Conservation (phyloP, 2,329 filamentous ascomycete species). For the Hypoxylon sp. region DNA sequence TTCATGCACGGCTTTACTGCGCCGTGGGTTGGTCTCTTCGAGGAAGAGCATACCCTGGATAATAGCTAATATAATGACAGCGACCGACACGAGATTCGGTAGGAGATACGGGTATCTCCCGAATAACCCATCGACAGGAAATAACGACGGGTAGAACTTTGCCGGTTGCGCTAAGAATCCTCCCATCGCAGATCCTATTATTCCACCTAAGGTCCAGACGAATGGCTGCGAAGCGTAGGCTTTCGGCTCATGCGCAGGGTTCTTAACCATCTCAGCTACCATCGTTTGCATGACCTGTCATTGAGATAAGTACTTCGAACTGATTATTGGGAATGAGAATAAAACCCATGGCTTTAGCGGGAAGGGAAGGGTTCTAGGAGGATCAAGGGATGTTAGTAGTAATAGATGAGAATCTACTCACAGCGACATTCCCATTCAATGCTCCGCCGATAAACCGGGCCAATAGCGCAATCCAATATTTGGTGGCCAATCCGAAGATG, state of each 20-base stretch:
- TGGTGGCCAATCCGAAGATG: constrained; percentile 59
- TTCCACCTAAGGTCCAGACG: constrained; percentile 58
- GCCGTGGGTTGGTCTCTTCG: constrained; percentile 59
- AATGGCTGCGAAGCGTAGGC: constrained; percentile 58
- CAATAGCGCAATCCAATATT: constrained; percentile 61
- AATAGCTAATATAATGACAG: constrained; percentile 73
- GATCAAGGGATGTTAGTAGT: background rate
- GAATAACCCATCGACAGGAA: constrained; percentile 59
- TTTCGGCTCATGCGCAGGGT: constrained; percentile 59
- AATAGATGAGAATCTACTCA: constrained; percentile 37
- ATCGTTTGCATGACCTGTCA: constrained; percentile 59
- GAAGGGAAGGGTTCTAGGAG: background rate
- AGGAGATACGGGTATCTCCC: constrained; percentile 80
- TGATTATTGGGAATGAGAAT: background rate
- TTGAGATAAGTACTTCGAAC: constrained; percentile 10
- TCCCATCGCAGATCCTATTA: constrained; percentile 58
- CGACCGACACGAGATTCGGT: constrained; percentile 76
- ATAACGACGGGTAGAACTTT: constrained; percentile 56
- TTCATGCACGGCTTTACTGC: constrained; percentile 19
- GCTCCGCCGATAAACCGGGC: constrained; percentile 60
- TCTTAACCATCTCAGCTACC: constrained; percentile 61
- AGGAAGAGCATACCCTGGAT: constrained; percentile 74
- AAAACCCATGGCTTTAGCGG: background rate
- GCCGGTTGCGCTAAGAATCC: constrained; percentile 58
- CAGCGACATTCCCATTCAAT: constrained; percentile 59